phyloP scores from a whole-genome alignment of 345 rosid genomes.

The Populus euphratica region DNA sequence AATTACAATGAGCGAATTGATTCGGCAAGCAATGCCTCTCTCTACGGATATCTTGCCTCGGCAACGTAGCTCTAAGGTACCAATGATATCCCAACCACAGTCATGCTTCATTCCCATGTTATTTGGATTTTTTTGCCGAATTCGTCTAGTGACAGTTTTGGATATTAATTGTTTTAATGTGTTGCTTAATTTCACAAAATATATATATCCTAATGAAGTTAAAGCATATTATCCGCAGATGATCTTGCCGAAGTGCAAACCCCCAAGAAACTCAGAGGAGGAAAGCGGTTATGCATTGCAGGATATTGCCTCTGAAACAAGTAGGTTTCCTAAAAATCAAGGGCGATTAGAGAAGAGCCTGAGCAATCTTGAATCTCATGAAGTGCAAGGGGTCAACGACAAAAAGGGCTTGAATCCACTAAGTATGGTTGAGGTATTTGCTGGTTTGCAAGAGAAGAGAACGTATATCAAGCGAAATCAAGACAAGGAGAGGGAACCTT shows the following conservation, averaged over 20 bases:
- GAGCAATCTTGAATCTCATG: constrained; percentile 46
- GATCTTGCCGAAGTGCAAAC: constrained; percentile 34
- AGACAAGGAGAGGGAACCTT: constrained; percentile 23
- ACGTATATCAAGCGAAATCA: constrained; percentile 2
- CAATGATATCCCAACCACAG: too few species aligned
- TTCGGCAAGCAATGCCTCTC: constrained; percentile 46
- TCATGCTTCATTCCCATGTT: too few species aligned
- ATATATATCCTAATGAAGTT: too few species aligned
- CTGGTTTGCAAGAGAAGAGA: constrained; percentile 38
- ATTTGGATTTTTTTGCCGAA: too few species aligned
- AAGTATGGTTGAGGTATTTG: constrained; percentile 21
- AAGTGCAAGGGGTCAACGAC: constrained; percentile 47
- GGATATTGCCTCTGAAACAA: constrained; percentile 10
- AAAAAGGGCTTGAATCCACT: constrained; percentile 32
- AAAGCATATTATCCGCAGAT: constrained; percentile 13
- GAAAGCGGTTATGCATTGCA: constrained; percentile 10
- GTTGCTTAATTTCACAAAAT: too few species aligned
- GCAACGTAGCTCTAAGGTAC: constrained; percentile 36
- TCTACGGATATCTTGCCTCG: constrained; percentile 22
- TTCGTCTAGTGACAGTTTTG: too few species aligned
- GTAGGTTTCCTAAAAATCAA: constrained; percentile 2
- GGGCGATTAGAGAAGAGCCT: constrained; percentile 34
- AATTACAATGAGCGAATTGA: constrained; percentile 56
- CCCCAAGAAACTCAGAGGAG: constrained; percentile 37
- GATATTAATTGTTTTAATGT: too few species aligned